Evolutionary conservation across 345 rosid species (phyloP).

Genomic region (Microthlaspi erraticum): DNA sequence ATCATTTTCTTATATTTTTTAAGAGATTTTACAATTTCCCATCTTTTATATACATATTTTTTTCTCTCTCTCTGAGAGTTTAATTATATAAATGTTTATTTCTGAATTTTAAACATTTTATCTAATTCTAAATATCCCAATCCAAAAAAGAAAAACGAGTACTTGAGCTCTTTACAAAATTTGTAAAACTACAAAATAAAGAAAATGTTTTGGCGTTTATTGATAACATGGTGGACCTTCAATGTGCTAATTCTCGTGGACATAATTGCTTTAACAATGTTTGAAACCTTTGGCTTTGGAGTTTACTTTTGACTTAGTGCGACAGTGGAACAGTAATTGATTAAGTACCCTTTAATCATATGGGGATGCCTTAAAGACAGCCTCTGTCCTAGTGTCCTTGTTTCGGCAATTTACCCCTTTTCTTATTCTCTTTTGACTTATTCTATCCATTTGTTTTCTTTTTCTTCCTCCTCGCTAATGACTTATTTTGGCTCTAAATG

Average conservation of each 20-base stretch:
- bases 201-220: conserved; percentile 17
- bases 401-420: not conserved
- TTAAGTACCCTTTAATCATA: conserved; percentile 40
- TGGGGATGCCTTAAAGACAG: conserved; percentile 31
- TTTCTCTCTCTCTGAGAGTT: not conserved
- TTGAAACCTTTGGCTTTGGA: conserved; percentile 44
- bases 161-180: not conserved
- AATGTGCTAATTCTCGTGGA: conserved; percentile 30
- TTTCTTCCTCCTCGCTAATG: not conserved
- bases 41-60: not conserved
- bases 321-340: conserved; percentile 37
- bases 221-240: conserved; percentile 42
- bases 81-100: not conserved
- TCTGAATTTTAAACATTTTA: not conserved
- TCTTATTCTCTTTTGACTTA: not conserved
- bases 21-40: not conserved
- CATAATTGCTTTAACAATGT: conserved; percentile 33
- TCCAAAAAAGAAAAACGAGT: not conserved
- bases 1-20: not conserved
- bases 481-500: not conserved
- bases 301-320: conserved; percentile 44
- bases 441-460: not conserved
- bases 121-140: not conserved
- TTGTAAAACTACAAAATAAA: not conserved
- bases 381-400: conserved; percentile 13